phyloP scores from a whole-genome alignment of 2,329 filamentous ascomycete species.

The Akanthomyces muscarius region DNA sequence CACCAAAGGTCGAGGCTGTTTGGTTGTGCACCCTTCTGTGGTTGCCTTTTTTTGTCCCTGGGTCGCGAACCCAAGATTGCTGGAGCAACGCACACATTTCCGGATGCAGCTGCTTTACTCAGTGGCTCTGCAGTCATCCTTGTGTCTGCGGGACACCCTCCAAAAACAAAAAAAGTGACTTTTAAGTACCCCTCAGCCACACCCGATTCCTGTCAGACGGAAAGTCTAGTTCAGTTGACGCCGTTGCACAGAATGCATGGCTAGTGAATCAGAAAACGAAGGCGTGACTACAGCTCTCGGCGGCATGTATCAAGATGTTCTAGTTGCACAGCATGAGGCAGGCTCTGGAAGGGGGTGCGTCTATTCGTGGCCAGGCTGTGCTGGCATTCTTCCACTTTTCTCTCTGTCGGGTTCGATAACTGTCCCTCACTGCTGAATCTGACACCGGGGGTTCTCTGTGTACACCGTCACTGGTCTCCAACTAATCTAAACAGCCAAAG shows the following conservation, averaged over 20 bases:
- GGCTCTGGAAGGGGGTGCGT: neutral
- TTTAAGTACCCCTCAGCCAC: slow-evolving; percentile 5
- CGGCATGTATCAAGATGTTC: neutral
- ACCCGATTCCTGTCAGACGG: neutral
- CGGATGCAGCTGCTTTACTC: neutral
- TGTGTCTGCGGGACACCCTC: slow-evolving; percentile 2
- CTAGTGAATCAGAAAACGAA: neutral
- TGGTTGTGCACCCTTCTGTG: neutral
- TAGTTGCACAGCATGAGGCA: slow-evolving; percentile 5
- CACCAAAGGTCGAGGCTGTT: slow-evolving; percentile 2
- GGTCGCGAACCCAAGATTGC: neutral
- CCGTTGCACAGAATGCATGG: neutral
- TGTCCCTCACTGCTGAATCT: neutral
- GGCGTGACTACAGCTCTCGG: neutral
- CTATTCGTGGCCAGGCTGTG: neutral
- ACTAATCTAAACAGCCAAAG: neutral
- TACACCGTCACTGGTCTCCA: neutral
- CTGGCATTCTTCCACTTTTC: neutral
- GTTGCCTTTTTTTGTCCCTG: neutral
- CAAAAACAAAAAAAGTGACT: neutral
- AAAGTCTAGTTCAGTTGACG: neutral
- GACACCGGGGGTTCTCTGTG: neutral
- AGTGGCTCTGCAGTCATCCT: slow-evolving; percentile 8
- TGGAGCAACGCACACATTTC: neutral
- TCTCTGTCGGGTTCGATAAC: neutral